Evolutionary conservation across 768 basidiomycete species (phyloP), one percentile per base, ranked within the genome.

Genomic region (Agrocybe praecox): DNA sequence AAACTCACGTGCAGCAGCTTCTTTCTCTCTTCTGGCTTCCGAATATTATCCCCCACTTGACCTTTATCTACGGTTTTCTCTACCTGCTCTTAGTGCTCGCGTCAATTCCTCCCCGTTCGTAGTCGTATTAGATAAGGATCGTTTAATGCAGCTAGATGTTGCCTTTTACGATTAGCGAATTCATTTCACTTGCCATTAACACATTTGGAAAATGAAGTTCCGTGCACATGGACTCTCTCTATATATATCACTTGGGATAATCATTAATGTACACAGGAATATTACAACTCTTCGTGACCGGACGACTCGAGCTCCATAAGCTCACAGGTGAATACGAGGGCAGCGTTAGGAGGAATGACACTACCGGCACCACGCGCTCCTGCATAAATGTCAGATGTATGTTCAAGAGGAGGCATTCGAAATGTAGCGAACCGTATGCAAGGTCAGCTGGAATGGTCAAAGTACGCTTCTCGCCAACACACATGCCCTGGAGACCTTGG

Each of bases 301-400:
- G 60, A 60, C 47, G 74, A 72, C 52, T 88, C 78, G 64, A 96
- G 71, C 44, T 76, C 78, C n/a, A 88, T 74, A 23, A 96, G 80
- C 68, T 96, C 94, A 11, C 92, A 90, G 8, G 92, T 90, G 73
- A 97, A 96, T 18, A 94, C 85, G 23, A 96, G 79, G 7, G 88
- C 87, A 12, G 93, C 85, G 65, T 88, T 77, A 36, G 89, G 76
- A 32, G 94, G 94, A 52, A 98, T 98, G 57, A 88, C 72, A 14
- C 71, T 73, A 7, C 92, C 91, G 64, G 88, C 87, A 12, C 93
- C 94, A 46, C 89, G 85, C 2, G 78, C 66, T 34, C 94, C 92
- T 94, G 55, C 19, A 43, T 24, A 15, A 1, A 14, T 17, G 17
- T 51, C 19, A 45, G 42, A 49, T 19, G n/a, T 2, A 7, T 26